These are phyloP conservation scores for Medicago truncatula DNA, from an alignment of 306 rosid species.

Conservation along the genomic window DNA sequence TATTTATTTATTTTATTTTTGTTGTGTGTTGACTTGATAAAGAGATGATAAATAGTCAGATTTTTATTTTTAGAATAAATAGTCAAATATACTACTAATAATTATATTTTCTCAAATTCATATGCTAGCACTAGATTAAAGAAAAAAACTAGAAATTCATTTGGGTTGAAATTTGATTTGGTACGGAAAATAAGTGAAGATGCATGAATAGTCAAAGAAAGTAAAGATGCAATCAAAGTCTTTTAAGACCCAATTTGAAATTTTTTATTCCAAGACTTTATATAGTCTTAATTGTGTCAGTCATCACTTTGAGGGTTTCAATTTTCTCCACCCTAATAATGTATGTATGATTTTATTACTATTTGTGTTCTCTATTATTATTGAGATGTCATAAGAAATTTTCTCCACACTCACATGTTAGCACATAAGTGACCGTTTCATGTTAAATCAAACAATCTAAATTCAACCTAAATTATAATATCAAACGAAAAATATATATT, in stretches of 20 bases:
- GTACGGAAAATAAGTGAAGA: conserved; percentile 1
- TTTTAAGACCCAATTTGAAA: neutral
- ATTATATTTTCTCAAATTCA: neutral
- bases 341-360: neutral
- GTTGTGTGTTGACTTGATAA: too few species aligned
- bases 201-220: neutral
- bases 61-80: too few species aligned
- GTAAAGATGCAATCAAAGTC: conserved; percentile 13
- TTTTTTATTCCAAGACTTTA: neutral
- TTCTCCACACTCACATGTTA: too few species aligned
- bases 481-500: too few species aligned
- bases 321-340: too few species aligned
- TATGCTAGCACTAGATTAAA: too few species aligned
- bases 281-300: conserved; percentile 6
- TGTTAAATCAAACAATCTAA: too few species aligned
- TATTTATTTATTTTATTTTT: too few species aligned
- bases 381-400: too few species aligned
- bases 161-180: neutral
- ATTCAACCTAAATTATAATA: neutral
- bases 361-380: neutral
- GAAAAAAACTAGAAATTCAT: neutral
- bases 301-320: neutral
- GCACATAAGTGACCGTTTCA: too few species aligned
- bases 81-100: neutral
- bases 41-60: neutral